Evolutionary conservation across 345 rosid genomes (phyloP), one percentile per base, ranked within the genome.

Genomic region (Camelina neglecta): DNA sequence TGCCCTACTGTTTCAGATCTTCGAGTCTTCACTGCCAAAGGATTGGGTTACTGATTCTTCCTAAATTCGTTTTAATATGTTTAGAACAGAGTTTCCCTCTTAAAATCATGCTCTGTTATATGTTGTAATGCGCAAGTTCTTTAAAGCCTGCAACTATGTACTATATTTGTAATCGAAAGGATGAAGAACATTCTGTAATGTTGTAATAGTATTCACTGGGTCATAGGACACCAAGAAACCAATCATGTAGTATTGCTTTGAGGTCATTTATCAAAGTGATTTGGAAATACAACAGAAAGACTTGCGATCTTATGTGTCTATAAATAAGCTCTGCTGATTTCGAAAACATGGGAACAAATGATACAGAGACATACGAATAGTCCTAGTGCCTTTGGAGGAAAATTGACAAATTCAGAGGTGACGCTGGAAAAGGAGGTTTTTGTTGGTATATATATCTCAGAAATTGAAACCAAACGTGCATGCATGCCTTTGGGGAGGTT

Each of bases 11-110:
- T 78, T 36, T 59, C 80, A 67, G 65, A 83, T 90, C 72, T 87
- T 89, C 61, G 56, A 75, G 54, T 82, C 90, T 67, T 75, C 93
- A 8, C 61, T 85, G 65, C 92, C 90, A 2, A 67, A 81, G 62
- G 84, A 74, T 20, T 83, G 85, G 87, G 50, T 74, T 57, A 56
- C 35, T 31, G 71, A 56, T 58, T 71, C 76, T 49, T 39, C 79
- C 10, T 75, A 16, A 45, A 11, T 50, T 59, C 31, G 47, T 31
- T 49, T 51, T 60, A 1, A 29, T 60, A 49, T 7, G 20, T 50
- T 29, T 59, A 49, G 47, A 67, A 41, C 62, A 39, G 45, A 75
- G 38, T 29, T 60, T 60, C 20, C 20, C 42, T 50, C 54, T 60
- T 49, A 7, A 47, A 47, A 29, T 2, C 4, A 60, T 39, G 38